Evolutionary conservation across 345 rosid genomes (phyloP).

Genomic region (Citrus maxima): DNA sequence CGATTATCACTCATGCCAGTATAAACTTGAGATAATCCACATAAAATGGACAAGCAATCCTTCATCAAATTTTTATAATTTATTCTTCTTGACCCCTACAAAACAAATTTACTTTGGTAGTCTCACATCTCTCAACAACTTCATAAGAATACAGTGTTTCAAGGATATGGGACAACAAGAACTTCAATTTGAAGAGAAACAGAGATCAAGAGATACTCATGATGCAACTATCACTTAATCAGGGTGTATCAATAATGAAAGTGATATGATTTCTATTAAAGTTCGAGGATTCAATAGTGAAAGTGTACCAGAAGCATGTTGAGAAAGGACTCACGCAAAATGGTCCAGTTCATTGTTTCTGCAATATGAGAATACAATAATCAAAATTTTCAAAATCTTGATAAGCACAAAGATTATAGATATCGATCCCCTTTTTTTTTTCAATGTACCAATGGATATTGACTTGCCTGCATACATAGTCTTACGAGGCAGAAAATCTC

Average conservation of each 20-base stretch:
- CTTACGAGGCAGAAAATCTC: conserved; percentile 55
- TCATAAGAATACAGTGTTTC: not conserved
- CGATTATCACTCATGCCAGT: conserved; percentile 13
- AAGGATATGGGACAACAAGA: not conserved
- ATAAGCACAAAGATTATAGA: conserved; percentile 10
- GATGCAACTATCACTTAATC: conserved; percentile 1
- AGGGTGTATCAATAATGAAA: not conserved
- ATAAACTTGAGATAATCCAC: conserved; percentile 37
- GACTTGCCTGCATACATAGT: conserved; percentile 47
- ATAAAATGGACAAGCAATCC: conserved; percentile 56
- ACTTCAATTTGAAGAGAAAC: not conserved
- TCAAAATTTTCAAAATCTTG: not conserved
- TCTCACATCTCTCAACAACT: not conserved
- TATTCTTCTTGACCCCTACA: conserved; percentile 73
- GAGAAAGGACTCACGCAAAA: conserved; percentile 63
- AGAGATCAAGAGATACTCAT: not conserved
- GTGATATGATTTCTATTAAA: not conserved
- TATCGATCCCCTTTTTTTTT: not conserved
- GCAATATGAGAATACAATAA: conserved; percentile 22
- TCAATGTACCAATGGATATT: not conserved
- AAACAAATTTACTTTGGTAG: conserved; percentile 5
- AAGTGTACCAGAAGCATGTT: conserved; percentile 65
- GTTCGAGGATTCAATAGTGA: not conserved
- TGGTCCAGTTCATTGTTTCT: conserved; percentile 76
- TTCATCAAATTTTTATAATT: conserved; percentile 62